These are phyloP conservation scores for Nymphaea colorata DNA, from an alignment of 164 flowering plant species.

Conservation along the genomic window DNA sequence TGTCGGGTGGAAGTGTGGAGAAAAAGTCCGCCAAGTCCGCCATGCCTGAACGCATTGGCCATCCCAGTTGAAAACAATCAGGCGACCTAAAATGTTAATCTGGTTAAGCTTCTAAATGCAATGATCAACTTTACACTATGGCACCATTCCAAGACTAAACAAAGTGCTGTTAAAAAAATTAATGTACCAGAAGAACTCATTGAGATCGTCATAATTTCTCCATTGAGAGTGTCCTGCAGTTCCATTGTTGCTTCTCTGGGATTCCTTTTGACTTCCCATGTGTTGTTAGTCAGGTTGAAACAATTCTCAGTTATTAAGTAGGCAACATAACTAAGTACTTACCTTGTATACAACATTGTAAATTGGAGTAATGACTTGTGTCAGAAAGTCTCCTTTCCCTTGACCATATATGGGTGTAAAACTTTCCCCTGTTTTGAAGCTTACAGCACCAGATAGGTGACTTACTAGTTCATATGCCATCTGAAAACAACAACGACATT, in stretches of 20 bases:
- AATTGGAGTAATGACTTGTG: slow-evolving; percentile 64
- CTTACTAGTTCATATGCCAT: slow-evolving; percentile 88
- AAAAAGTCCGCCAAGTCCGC: slow-evolving; percentile 23
- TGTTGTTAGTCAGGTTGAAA: slow-evolving; percentile 3
- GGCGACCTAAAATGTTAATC: slow-evolving; percentile 29
- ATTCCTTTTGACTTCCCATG: slow-evolving; percentile 42
- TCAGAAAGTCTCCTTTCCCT: slow-evolving; percentile 60
- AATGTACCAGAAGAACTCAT: slow-evolving; percentile 86
- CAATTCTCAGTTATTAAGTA: neutral
- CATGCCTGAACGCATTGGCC: slow-evolving; percentile 53
- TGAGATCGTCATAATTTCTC: slow-evolving; percentile 97
- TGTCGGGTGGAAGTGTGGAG: neutral
- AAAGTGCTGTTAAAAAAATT: neutral
- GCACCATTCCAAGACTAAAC: neutral
- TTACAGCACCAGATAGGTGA: slow-evolving; percentile 48
- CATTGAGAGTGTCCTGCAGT: slow-evolving; percentile 77
- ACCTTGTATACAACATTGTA: slow-evolving; percentile 75
- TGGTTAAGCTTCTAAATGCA: neutral
- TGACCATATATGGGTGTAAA: slow-evolving; percentile 53
- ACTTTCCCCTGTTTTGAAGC: slow-evolving; percentile 41
- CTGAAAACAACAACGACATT: slow-evolving; percentile 23
- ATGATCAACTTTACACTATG: neutral
- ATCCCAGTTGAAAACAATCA: slow-evolving; percentile 56
- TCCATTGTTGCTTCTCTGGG: slow-evolving; percentile 58
- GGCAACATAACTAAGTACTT: slow-evolving; percentile 2